Percentiles rank a stretch among this genome's conserved stretches.
Conservation (phyloP, 2,329 filamentous ascomycete species). For the Pyricularia pennisetigena region DNA sequence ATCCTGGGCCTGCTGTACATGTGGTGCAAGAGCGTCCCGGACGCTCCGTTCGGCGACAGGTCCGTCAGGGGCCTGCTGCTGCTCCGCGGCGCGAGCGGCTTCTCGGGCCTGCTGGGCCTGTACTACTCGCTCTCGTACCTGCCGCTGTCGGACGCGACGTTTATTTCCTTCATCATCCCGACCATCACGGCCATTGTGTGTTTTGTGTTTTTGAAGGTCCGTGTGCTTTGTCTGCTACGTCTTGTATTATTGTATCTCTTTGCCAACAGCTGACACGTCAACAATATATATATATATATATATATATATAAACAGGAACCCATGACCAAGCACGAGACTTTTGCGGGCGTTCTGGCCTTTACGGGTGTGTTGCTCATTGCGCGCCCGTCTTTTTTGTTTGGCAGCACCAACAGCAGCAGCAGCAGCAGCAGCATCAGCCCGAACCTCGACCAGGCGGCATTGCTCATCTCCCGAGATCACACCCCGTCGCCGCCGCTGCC, state of each 20-base stretch:
- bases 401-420: too few species aligned
- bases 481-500: too few species aligned
- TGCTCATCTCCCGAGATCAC: too few species aligned
- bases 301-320: neutral
- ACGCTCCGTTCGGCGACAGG: neutral
- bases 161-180: neutral
- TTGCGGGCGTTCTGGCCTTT: neutral
- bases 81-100: neutral
- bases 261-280: neutral
- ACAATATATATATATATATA: too few species aligned
- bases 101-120: neutral
- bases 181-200: neutral
- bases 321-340: neutral
- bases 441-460: too few species aligned
- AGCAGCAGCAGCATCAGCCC: too few species aligned
- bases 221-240: neutral
- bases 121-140: neutral
- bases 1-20: neutral
- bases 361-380: neutral
- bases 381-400: neutral
- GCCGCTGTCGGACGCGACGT: neutral
- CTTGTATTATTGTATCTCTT: neutral
- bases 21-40: neutral
- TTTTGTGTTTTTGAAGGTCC: neutral
- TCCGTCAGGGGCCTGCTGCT: neutral